These are phyloP conservation scores for Yarrowia keelungensis DNA, from an alignment of 805 yeast species.

Conservation along the genomic window DNA sequence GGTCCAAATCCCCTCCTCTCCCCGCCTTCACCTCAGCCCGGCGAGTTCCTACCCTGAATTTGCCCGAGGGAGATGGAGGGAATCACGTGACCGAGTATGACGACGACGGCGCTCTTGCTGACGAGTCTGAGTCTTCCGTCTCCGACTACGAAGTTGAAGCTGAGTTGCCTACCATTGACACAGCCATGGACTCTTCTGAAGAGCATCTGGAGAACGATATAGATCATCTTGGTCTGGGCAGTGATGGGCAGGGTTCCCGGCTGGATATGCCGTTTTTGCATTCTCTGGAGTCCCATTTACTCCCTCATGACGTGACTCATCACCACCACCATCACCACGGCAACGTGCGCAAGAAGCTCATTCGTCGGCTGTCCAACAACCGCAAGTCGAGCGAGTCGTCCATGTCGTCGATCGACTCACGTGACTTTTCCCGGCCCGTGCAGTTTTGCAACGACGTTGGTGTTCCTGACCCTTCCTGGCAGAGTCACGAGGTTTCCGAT, in stretches of 20 bases:
- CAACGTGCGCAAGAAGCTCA: constrained; percentile 11
- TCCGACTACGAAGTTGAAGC: not conserved
- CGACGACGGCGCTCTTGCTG: not conserved
- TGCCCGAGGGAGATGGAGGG: constrained; percentile 22
- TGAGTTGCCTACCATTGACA: constrained; percentile 7
- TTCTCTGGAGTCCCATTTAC: constrained; percentile 2
- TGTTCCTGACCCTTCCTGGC: constrained; percentile 18
- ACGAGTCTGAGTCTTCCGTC: not conserved
- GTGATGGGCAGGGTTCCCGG: not conserved
- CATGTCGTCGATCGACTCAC: constrained; percentile 17
- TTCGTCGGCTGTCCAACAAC: not conserved
- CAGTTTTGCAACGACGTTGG: constrained; percentile 23
- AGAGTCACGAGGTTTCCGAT: constrained; percentile 14
- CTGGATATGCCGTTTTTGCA: not conserved
- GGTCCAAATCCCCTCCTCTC: constrained; percentile 3
- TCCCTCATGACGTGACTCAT: not conserved
- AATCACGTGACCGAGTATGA: not conserved
- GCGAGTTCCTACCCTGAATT: constrained; percentile 7
- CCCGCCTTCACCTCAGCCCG: constrained; percentile 1
- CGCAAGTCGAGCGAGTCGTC: constrained; percentile 14
- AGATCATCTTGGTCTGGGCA: constrained; percentile 1
- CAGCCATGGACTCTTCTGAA: constrained; percentile 2
- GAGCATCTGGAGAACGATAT: constrained; percentile 6
- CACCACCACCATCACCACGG: constrained; percentile 13
- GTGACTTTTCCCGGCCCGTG: constrained; percentile 33